Percentiles rank a stretch among this genome's conserved stretches.
Conservation (phyloP, 2,329 filamentous ascomycete species). For the Cladophialophora chaetospira region DNA sequence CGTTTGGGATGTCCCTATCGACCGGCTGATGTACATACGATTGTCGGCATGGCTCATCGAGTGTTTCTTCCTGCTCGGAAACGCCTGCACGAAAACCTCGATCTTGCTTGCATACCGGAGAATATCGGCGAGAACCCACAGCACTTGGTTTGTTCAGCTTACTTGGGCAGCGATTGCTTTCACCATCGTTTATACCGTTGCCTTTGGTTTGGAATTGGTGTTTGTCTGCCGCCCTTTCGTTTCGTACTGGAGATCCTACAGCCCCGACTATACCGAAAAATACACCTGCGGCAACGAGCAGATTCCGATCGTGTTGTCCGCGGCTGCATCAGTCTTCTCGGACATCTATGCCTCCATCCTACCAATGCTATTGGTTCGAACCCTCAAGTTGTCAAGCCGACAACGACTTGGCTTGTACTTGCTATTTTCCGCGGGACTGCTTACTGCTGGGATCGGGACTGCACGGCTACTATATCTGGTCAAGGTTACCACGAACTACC, state of each 20-base stretch:
- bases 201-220: conserved; percentile 14
- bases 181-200: conserved; percentile 16
- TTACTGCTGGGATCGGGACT: conserved; percentile 22
- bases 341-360: conserved; percentile 26
- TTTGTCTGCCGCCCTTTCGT: conserved; percentile 17
- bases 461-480: conserved; percentile 15
- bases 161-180: conserved; percentile 21
- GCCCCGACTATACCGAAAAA: conserved; percentile 8
- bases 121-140: conserved; percentile 19
- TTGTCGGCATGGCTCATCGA: conserved; percentile 24
- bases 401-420: conserved; percentile 19
- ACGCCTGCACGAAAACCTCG: conserved; percentile 22
- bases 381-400: conserved; percentile 14
- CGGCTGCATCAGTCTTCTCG: conserved; percentile 21
- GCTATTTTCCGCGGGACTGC: conserved; percentile 25
- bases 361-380: conserved; percentile 22
- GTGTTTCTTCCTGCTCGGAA: conserved; percentile 25
- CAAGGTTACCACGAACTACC: conserved; percentile 23
- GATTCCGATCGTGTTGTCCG: conserved; percentile 17
- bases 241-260: conserved; percentile 25
- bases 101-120: conserved; percentile 25
- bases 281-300: conserved; percentile 23
- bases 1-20: conserved; percentile 20
- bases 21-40: conserved; percentile 13
- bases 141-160: conserved; percentile 21